Percentiles rank a stretch among this genome's conserved stretches.
These are phyloP conservation scores for Daphne laureola DNA, from an alignment of 441 rosid genomes.

Conservation along the genomic window DNA sequence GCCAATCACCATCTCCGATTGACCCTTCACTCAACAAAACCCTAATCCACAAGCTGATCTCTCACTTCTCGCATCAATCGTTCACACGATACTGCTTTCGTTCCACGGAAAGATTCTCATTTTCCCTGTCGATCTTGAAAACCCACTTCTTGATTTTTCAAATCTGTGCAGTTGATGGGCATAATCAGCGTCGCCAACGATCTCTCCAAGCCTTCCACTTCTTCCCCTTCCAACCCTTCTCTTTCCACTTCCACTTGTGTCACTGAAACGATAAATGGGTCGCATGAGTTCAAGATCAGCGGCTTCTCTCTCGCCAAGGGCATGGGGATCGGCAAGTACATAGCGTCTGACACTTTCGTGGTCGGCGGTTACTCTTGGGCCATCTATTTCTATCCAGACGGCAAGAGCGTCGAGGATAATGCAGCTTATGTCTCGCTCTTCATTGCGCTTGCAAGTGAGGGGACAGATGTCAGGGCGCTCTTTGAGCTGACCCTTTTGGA, in stretches of 20 bases:
- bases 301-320: constrained; percentile 90
- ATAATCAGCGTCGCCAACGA: constrained; percentile 38
- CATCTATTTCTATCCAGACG: constrained; percentile 91
- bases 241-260: constrained; percentile 55
- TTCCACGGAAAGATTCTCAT: too few relatives aligned
- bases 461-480: constrained; percentile 85
- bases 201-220: constrained; percentile 29
- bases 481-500: constrained; percentile 88
- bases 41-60: too few relatives aligned
- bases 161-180: constrained; percentile 40
- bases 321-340: constrained; percentile 76
- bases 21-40: too few relatives aligned
- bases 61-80: too few relatives aligned
- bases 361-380: constrained; percentile 97
- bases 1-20: too few relatives aligned
- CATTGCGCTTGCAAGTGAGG: constrained; percentile 92
- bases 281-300: constrained; percentile 75
- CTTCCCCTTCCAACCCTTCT: constrained; percentile 18
- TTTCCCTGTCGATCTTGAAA: too few relatives aligned
- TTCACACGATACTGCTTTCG: too few relatives aligned
- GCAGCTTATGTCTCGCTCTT: constrained; percentile 75
- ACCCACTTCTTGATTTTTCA: background rate
- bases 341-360: constrained; percentile 74
- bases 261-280: constrained; percentile 83
- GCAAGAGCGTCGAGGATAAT: constrained; percentile 89